Base-by-base conservation (phyloP, 495 filamentous ascomycete genomes). In the Aspergillus biplanus region DNA sequence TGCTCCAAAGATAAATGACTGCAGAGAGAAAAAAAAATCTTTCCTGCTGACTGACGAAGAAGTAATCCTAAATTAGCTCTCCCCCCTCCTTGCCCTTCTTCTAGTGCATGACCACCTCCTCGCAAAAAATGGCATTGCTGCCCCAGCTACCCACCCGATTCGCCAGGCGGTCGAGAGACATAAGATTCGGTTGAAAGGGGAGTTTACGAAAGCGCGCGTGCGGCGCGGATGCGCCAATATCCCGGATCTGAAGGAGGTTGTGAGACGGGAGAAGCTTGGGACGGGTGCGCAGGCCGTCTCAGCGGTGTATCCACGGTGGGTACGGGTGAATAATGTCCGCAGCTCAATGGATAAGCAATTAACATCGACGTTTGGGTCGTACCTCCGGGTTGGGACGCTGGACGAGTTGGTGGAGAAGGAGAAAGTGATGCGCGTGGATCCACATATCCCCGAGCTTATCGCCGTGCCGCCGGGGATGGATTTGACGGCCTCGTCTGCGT, bases 71-170 rank as follows among this genome's bases (percentile, higher is more conserved):
- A 72, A 83, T 27, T 78, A 97, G 92, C 83, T 99, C 54, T 89
- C 88, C 7, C 93, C 95, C 1, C 74, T 87, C 13, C 81, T 98
- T 13, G 85, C 94, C 15, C 79, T 97, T 5, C 84, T 97, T 21
- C 85, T 99, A 0, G 85, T 88, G 3, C 92, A 99, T 74, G 96
- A 99, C 66, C 86, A 92, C 55, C 81, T 99, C 4, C 77, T 97
- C 21, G 81, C 90, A 32, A 94, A 91, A 70, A 78, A 80, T 37
- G 92, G 95, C 58, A 90, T 99, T 65, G 86, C 90, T 11, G 88
- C 90, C 2, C 90, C 90, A 4, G 76, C 85, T 2, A 84, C 82
- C 4, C 96, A 98, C 73, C 89, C 91, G 0, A 80, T 98, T 18
- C 85, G 89, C 48, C 75, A 85, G 7, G 80, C 92, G 0, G 80